Evolutionary conservation across 2,329 filamentous ascomycete species (phyloP), one percentile per base, ranked within the genome.

Genomic region (Dothideomycetidae sp.): DNA sequence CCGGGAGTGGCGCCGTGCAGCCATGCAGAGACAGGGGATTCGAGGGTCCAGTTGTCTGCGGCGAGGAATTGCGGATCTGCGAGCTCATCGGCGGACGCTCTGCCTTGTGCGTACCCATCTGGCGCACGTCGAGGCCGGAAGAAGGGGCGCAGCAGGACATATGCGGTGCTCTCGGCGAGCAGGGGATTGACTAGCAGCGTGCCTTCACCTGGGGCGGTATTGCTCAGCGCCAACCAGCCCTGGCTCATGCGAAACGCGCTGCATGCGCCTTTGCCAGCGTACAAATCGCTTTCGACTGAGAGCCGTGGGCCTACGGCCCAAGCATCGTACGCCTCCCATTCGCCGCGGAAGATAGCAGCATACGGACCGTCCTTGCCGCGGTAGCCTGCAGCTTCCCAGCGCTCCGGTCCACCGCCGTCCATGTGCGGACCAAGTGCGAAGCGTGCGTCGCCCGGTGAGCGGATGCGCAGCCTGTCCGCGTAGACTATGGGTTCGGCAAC

Each of bases 181-280:
- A 92, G 63, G 0, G 86, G 86, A 49, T 86, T 86, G 2, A 93
- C 80, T 30, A 82, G 67, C 36, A 94, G 59, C 0, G 85, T 90
- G 1, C 86, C 86, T 59, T 93, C 77, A 4, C 68, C 67, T 0
- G 82, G 81, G 0, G 68, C 74, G 0, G 75, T 78, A n/a, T 64
- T 61, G 41, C 78, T 84, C 68, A 94, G 78, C 42, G 71, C 73
- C 36, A 94, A 58, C 86, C 86, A 94, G 12, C 84, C 86, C 59
- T 94, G 86, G 56, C 82, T 88, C 68, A 84, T 80, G 28, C 88
- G 71, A 58, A 93, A 85, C 64, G 85, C 83, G 31, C 71, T 78
- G 58, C 83, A 93, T 1, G 81, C 76, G 0, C 86, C 85, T 0
- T 84, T 68, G 1, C 85, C 83, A 35, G 82, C 68, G 54, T 94